These are phyloP conservation scores for Lactarius vividus DNA, from an alignment of 768 basidiomycete genomes.

Conservation along the genomic window DNA sequence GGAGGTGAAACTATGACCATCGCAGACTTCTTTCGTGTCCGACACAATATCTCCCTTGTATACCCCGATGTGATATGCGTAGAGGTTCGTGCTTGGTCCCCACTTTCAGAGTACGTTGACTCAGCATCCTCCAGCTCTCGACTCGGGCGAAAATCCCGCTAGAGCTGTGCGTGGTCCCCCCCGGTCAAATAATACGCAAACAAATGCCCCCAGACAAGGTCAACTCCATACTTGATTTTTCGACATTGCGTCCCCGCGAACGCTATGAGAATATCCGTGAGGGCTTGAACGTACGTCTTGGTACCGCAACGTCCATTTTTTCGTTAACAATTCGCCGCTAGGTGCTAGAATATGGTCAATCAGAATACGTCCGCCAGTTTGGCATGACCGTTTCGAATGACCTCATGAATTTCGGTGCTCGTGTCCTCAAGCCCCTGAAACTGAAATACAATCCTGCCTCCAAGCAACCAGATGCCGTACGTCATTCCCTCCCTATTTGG, in stretches of 20 bases:
- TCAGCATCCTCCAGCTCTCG: slow-evolving; percentile 45
- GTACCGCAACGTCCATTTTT: background rate
- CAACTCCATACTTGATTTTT: slow-evolving; percentile 57
- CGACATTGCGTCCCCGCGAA: slow-evolving; percentile 57
- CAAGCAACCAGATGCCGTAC: slow-evolving; percentile 54
- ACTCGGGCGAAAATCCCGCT: slow-evolving; percentile 60
- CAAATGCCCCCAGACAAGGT: slow-evolving; percentile 65
- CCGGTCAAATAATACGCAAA: slow-evolving; percentile 69
- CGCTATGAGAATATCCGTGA: slow-evolving; percentile 51
- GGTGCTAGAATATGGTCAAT: slow-evolving; percentile 44
- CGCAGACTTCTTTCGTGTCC: slow-evolving; percentile 54
- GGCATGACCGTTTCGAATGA: slow-evolving; percentile 58
- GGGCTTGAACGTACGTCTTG: slow-evolving; percentile 46
- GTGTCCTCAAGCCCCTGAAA: slow-evolving; percentile 60
- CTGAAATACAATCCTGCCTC: slow-evolving; percentile 61
- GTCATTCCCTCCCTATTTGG: slow-evolving; percentile 29
- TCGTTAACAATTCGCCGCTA: slow-evolving; percentile 32
- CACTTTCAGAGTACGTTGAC: background rate
- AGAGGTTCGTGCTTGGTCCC: slow-evolving; percentile 47
- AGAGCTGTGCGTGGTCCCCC: slow-evolving; percentile 59
- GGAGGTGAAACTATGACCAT: slow-evolving; percentile 57
- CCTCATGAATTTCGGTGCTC: slow-evolving; percentile 55
- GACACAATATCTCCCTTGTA: slow-evolving; percentile 51
- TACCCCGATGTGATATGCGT: slow-evolving; percentile 67
- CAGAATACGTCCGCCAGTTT: slow-evolving; percentile 64